Conservation (phyloP, 805 yeast species). For the Schwanniomyces vanrijiae region DNA sequence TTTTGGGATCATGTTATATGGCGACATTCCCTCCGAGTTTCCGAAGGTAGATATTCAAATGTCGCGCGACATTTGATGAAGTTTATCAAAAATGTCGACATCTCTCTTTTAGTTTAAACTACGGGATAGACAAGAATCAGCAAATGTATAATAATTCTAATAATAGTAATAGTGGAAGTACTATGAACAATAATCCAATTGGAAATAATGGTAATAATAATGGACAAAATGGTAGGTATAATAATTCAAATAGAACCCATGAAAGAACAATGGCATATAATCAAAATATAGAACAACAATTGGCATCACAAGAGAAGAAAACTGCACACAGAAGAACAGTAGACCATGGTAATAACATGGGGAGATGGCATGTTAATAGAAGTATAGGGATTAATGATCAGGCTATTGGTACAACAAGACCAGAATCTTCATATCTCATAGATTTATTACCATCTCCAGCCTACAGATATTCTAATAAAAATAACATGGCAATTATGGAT, state of each 20-base stretch:
- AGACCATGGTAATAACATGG: constrained; percentile 76
- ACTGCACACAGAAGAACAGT: constrained; percentile 65
- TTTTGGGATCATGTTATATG: not conserved
- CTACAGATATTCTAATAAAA: constrained; percentile 37
- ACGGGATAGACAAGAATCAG: not conserved
- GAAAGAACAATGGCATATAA: constrained; percentile 25
- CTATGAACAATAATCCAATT: not conserved
- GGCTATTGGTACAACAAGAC: constrained; percentile 56
- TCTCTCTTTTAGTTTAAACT: not conserved
- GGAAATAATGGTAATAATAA: constrained; percentile 2
- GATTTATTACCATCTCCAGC: constrained; percentile 68
- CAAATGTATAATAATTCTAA: constrained; percentile 8
- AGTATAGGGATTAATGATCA: constrained; percentile 44
- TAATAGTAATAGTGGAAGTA: not conserved
- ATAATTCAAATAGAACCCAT: constrained; percentile 7
- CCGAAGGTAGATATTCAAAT: not conserved
- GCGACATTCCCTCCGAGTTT: constrained; percentile 5
- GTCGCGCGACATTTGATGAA: constrained; percentile 1
- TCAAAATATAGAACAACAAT: constrained; percentile 41
- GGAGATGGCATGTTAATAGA: constrained; percentile 54
- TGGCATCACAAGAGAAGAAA: constrained; percentile 49
- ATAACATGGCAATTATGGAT: constrained; percentile 54
- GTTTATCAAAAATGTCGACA: not conserved
- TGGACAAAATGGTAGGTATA: constrained; percentile 2
- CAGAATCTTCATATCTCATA: constrained; percentile 65